Evolutionary conservation across 257 asterid genomes (phyloP), one percentile per base, ranked within the genome.

Genomic region (Nicotiana sylvestris): DNA sequence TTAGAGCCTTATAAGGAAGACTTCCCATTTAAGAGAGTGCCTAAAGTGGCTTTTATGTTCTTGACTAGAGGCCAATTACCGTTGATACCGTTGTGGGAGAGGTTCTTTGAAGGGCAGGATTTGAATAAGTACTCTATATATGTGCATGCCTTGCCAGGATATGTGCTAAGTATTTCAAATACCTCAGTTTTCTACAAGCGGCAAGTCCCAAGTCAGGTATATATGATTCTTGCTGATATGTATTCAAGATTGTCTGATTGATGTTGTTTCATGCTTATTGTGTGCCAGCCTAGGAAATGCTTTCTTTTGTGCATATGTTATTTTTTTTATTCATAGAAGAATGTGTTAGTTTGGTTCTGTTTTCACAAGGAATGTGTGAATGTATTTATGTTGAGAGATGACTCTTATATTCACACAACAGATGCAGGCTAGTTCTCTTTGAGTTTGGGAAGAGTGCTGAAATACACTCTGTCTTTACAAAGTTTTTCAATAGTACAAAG

Each of bases 1-100:
- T 66, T 96, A 83, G 97, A 94, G 80, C 98, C 99, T 43, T 84
- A 88, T 51, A 93, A 91, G 87, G 87, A 85, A 60, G 97, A 91
- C 82, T 96, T 85, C 57, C 99, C 99, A 29, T 93, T 90, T 85
- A 86, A 70, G 86, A 90, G 94, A 82, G 92, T 92, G 78, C 97
- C 97, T 11, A 91, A 88, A 85, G 97, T 96, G 83, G 98, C 99
- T 0, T 96, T 94, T 83, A 87, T 96, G 98, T 96, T 93, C 91
- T 81, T 96, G 91, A 90, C 98, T 1, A 88, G 97, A 74, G 99
- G 99, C 64, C 91, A 95, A 1, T 87, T 96, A 87, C 99, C 99
- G 17, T 30, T 96, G 86, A 78, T 94, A 86, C 95, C 94, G 0
- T 81, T 96, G 89, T 96, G 99, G 99, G 99, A 96, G 87, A 91